phyloP scores from a whole-genome alignment of 257 asterid species.

The Solanum rostratum region DNA sequence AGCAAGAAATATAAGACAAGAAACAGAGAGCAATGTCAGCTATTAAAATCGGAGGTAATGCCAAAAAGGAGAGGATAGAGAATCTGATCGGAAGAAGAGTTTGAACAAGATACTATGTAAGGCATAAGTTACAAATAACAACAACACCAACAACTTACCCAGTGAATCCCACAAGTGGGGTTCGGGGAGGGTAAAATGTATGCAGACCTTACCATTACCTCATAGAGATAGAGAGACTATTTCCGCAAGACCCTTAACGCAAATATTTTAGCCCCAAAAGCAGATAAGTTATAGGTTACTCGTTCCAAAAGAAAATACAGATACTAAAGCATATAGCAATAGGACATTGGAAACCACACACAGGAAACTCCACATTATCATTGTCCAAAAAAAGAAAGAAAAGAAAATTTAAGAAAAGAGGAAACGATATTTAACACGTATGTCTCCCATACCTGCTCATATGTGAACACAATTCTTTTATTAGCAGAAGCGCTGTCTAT shows the following conservation, averaged over 20 bases:
- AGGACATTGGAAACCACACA: background rate
- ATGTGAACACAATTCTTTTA: conserved; percentile 67
- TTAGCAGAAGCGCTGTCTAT: conserved; percentile 73
- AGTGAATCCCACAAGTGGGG: no score
- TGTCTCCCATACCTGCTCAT: conserved; percentile 70
- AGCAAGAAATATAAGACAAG: no score
- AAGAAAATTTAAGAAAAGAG: background rate
- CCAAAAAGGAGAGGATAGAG: no score
- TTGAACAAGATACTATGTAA: background rate
- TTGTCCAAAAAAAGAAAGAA: background rate
- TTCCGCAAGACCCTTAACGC: no score
- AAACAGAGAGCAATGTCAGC: no score
- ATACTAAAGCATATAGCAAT: background rate
- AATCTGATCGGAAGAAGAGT: no score
- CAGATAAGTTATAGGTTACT: background rate
- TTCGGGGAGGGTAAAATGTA: no score
- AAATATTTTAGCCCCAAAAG: no score
- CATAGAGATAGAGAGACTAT: no score
- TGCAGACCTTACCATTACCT: no score
- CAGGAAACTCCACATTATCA: background rate
- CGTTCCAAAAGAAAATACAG: background rate
- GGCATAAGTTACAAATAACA: background rate
- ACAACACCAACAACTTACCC: no score
- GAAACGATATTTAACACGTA: background rate
- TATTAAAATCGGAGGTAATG: no score